Conservation (phyloP, 148 eudicot species). For the Amaranthus cruentus region DNA sequence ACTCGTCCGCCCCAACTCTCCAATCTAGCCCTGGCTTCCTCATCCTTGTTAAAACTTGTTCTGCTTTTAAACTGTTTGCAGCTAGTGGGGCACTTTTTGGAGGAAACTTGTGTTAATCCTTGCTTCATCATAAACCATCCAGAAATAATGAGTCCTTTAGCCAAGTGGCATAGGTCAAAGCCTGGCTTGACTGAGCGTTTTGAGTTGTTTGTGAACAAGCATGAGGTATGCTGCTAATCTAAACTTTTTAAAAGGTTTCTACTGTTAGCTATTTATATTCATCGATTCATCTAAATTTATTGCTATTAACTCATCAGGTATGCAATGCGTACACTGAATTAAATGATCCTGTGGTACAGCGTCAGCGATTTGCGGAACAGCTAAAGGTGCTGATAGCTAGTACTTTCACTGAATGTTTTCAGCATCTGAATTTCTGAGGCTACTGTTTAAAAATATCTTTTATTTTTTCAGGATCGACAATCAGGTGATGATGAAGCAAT, state of each 20-base stretch:
- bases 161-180: neutral
- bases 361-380: constrained; percentile 27
- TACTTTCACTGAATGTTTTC: neutral
- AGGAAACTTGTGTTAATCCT: constrained; percentile 31
- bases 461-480: constrained; percentile 63
- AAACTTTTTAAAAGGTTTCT: neutral
- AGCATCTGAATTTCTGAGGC: too few species aligned
- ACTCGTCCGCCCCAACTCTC: too few species aligned
- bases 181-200: neutral
- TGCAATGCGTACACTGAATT: constrained; percentile 91
- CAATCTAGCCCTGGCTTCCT: neutral
- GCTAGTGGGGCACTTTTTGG: constrained; percentile 91
- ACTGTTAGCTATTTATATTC: too few species aligned
- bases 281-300: neutral
- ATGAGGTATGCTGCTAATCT: neutral
- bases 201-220: neutral
- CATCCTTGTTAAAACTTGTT: neutral
- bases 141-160: neutral
- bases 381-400: constrained; percentile 42
- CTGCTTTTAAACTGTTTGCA: constrained; percentile 26
- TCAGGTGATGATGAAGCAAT: constrained; percentile 97
- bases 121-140: neutral
- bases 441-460: neutral
- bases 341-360: constrained; percentile 90
- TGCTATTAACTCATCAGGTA: constrained; percentile 31